phyloP scores from a whole-genome alignment of 306 rosid genomes.

The Begonia masoniana region DNA sequence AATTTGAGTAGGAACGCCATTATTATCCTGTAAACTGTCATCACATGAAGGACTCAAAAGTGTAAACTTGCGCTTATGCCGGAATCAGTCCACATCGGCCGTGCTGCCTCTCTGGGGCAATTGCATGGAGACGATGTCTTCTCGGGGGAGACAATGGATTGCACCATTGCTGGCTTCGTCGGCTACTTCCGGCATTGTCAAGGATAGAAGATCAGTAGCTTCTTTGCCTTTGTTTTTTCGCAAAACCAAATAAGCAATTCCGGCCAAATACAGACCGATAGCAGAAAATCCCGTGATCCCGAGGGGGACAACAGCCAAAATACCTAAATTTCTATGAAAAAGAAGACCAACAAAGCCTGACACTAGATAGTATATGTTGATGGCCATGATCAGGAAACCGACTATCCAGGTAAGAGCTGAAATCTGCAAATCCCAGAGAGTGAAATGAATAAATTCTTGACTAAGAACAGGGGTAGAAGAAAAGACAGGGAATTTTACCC shows the following conservation, averaged over 20 bases:
- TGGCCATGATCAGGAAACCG: constrained; percentile 55
- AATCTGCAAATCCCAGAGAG: constrained; percentile 27
- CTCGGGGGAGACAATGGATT: constrained; percentile 39
- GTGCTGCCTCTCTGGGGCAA: constrained; percentile 58
- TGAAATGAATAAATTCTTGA: not conserved
- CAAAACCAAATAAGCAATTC: constrained; percentile 57
- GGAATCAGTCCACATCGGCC: not conserved
- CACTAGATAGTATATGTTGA: constrained; percentile 62
- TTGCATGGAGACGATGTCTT: constrained; percentile 81
- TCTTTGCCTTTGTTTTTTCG: constrained; percentile 38
- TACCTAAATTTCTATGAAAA: constrained; percentile 35
- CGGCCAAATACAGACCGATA: constrained; percentile 67
- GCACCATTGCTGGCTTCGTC: constrained; percentile 32
- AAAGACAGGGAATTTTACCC: constrained; percentile 22
- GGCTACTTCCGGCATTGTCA: constrained; percentile 40
- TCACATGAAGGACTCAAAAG: too few relatives aligned
- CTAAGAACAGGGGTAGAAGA: not conserved
- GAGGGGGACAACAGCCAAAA: constrained; percentile 39
- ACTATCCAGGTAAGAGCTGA: constrained; percentile 65
- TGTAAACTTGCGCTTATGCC: too few relatives aligned
- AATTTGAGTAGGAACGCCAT: too few relatives aligned
- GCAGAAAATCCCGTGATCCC: constrained; percentile 77
- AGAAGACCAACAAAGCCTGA: constrained; percentile 60
- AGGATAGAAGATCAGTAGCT: constrained; percentile 47
- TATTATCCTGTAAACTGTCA: too few relatives aligned